Conservation (phyloP, 2,329 filamentous ascomycete genomes). For the Tolypocladium ovalisporum region DNA sequence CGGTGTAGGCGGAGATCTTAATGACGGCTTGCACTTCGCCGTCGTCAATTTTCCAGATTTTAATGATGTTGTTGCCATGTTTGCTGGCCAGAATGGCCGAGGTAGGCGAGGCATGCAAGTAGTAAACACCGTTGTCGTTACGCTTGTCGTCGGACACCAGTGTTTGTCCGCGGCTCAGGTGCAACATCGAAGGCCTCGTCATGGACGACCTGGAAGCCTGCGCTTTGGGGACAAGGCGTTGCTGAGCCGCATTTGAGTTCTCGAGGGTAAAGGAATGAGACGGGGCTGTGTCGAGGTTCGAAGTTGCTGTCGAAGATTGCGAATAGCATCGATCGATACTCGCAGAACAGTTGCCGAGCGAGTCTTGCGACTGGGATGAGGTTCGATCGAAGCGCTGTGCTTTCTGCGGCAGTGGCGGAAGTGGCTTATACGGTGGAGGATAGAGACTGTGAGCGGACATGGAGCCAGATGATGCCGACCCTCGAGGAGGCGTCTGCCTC, state of each 20-base stretch:
- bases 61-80: constrained; percentile 60
- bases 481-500: not conserved
- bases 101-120: constrained; percentile 22
- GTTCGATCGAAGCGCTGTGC: not conserved
- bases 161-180: constrained; percentile 10
- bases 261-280: not conserved
- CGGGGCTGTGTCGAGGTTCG: not conserved
- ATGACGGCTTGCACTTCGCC: constrained; percentile 54
- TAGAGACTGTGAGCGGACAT: constrained; percentile 4
- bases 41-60: constrained; percentile 78
- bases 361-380: not conserved
- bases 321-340: not conserved
- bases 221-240: not conserved
- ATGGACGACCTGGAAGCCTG: not conserved
- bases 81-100: constrained; percentile 23
- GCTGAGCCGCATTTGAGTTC: not conserved
- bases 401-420: constrained; percentile 6
- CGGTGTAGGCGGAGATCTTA: constrained; percentile 28
- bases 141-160: constrained; percentile 17
- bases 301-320: not conserved
- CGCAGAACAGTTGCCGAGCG: not conserved
- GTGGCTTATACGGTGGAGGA: constrained; percentile 9
- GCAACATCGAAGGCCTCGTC: not conserved
- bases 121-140: constrained; percentile 20
- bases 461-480: not conserved